These are phyloP conservation scores for Paxillus involutus DNA, from an alignment of 768 basidiomycete species.

Conservation along the genomic window DNA sequence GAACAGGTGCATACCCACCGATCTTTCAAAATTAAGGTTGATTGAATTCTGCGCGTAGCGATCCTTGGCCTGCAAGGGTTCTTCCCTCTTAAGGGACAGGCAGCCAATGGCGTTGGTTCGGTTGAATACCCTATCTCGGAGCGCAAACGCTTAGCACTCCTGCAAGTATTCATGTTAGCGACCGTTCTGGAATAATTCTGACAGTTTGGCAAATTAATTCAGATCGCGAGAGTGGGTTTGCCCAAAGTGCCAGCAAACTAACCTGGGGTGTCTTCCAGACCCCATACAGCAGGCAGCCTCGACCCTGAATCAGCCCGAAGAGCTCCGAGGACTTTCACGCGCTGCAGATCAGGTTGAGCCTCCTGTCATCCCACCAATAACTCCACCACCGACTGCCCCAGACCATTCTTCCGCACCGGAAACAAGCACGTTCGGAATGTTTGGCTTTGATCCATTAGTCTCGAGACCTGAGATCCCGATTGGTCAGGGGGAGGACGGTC, in stretches of 20 bases:
- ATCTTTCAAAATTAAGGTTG: constrained; percentile 7
- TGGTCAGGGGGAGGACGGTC: constrained; percentile 9
- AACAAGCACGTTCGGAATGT: background rate
- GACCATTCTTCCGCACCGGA: constrained; percentile 17
- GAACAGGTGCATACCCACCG: constrained; percentile 63
- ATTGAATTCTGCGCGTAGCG: constrained; percentile 43
- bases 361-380: constrained; percentile 17
- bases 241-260: constrained; percentile 66
- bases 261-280: constrained; percentile 73
- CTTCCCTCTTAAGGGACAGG: constrained; percentile 85
- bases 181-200: constrained; percentile 8
- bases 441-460: constrained; percentile 16
- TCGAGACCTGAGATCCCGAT: constrained; percentile 12
- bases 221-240: constrained; percentile 85
- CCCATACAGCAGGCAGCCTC: constrained; percentile 31
- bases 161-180: constrained; percentile 49
- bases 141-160: constrained; percentile 71
- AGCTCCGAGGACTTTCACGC: constrained; percentile 24
- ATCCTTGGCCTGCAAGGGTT: constrained; percentile 89
- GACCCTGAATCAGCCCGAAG: constrained; percentile 16
- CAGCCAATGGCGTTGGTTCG: constrained; percentile 85
- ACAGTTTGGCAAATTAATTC: constrained; percentile 8
- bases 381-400: constrained; percentile 13
- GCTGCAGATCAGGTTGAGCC: constrained; percentile 10
- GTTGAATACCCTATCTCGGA: constrained; percentile 76